Conservation (phyloP, 495 filamentous ascomycete genomes). For the Aspergillus indologenus region DNA sequence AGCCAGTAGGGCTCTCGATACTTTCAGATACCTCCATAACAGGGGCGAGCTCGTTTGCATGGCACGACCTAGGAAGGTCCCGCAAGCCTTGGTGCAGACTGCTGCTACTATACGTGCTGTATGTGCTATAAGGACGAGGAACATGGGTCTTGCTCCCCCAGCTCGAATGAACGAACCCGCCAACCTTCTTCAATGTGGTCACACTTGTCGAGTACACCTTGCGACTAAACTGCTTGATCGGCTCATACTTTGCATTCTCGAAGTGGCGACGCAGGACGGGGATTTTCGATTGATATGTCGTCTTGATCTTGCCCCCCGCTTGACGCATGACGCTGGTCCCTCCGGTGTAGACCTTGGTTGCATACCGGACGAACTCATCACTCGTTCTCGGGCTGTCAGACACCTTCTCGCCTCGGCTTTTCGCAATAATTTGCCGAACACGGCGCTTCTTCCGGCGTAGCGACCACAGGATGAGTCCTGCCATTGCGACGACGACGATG, state of each 20-base stretch:
- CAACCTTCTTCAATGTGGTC: not conserved
- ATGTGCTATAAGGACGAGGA: not conserved
- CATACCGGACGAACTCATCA: not conserved
- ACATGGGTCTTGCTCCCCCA: not conserved
- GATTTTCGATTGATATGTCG: not conserved
- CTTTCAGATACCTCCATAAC: not conserved
- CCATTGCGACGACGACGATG: not conserved
- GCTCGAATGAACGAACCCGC: not conserved
- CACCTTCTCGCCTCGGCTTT: not conserved
- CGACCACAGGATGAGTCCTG: not conserved
- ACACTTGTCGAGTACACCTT: not conserved
- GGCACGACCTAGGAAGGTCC: not conserved
- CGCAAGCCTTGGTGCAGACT: not conserved
- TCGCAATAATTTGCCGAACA: not conserved
- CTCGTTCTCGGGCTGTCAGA: not conserved
- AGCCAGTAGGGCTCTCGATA: not conserved
- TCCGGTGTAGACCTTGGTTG: not conserved
- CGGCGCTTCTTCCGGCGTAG: conserved; percentile 1
- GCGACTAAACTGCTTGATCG: not conserved
- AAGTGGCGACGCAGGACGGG: not conserved
- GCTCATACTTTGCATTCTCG: not conserved
- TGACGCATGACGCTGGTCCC: not conserved
- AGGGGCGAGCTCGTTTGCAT: not conserved
- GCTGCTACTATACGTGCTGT: not conserved
- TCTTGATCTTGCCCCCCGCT: not conserved